Evolutionary conservation across 495 filamentous ascomycete genomes (phyloP).

Genomic region (Penicillium simplicissimum): DNA sequence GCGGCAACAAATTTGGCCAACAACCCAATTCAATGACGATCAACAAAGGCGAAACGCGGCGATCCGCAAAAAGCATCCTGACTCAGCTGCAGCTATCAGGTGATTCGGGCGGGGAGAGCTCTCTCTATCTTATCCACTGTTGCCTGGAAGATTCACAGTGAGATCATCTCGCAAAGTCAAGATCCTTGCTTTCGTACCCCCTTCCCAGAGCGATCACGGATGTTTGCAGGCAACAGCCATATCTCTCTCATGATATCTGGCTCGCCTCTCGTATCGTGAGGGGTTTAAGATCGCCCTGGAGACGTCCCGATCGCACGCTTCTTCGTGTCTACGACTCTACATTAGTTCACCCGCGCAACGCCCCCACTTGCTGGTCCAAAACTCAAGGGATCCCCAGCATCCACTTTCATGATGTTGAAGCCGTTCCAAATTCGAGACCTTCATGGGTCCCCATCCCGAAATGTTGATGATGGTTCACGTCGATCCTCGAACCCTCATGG

Average conservation of each 20-base stretch:
- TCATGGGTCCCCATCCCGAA: conserved; percentile 24
- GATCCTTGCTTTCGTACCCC: conserved; percentile 1
- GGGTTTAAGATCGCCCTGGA: conserved; percentile 1
- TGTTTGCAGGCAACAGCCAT: conserved; percentile 21
- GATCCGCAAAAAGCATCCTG: conserved; percentile 7
- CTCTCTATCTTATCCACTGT: conserved; percentile 28
- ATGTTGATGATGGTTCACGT: neutral
- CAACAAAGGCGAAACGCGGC: neutral
- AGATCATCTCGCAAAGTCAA: conserved; percentile 2
- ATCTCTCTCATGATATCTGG: conserved; percentile 4
- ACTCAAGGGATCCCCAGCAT: conserved; percentile 1
- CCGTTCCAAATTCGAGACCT: conserved; percentile 48
- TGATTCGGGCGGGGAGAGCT: conserved; percentile 16
- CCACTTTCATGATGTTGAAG: conserved; percentile 37
- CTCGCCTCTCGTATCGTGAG: neutral
- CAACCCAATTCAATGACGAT: neutral
- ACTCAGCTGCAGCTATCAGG: conserved; percentile 17
- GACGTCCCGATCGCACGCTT: conserved; percentile 4
- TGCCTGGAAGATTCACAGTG: conserved; percentile 16
- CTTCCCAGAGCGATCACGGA: neutral
- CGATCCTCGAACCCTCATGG: conserved; percentile 16
- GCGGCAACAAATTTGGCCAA: neutral
- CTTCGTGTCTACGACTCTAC: neutral
- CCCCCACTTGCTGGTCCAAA: conserved; percentile 12
- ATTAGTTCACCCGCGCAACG: conserved; percentile 13